Evolutionary conservation across 108 stramenopile species (phyloP), one percentile per base, ranked within the genome.

Genomic region (Fragilaria crotonensis): DNA sequence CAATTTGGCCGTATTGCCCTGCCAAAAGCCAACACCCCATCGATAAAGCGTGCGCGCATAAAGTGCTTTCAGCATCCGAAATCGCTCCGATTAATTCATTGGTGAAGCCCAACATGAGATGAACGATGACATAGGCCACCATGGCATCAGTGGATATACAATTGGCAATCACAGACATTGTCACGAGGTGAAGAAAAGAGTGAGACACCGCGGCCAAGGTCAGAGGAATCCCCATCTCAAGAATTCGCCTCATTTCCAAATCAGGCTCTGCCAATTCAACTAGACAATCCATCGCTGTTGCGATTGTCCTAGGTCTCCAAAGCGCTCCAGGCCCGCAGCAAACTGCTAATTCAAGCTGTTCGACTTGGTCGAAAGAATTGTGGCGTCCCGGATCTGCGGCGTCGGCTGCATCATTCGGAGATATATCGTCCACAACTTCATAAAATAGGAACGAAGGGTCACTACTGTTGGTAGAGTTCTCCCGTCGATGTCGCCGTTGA

Each of bases 51-150:
- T 22, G 62, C 31, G 48, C 69, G 61, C 28, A 77, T 33, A 54
- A 73, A 4, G 70, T 50, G 11, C 72, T 68, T 28, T 72, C 55
- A 22, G 76, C 76, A 31, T 81, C 75, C 33, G 68, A 62, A 7
- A 81, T 60, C 19, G 76, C 80, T 7, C 73, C 76, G 1, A 75
- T 60, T 21, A 81, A 30, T 41, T 74, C 73, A 33, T 81, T 75
- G 29, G 70, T 77, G 1, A 72, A 75, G 36, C 19, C 80, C 63
- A 7, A 72, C 70, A 62, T 76, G 33, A 71, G 62, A 26, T 26
- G 51, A 4, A 73, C 68, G 22, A 72, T 47, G 36, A 71, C 69
- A 31, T 73, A 80, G 2, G 79, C 85, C 25, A 71, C 60, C 44
- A 76, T 57, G 22, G 60, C 63, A 17, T 57, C 45, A 0, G 72